Evolutionary conservation across 805 yeast species (phyloP).

Genomic region (Pichia gijzeniarum): DNA sequence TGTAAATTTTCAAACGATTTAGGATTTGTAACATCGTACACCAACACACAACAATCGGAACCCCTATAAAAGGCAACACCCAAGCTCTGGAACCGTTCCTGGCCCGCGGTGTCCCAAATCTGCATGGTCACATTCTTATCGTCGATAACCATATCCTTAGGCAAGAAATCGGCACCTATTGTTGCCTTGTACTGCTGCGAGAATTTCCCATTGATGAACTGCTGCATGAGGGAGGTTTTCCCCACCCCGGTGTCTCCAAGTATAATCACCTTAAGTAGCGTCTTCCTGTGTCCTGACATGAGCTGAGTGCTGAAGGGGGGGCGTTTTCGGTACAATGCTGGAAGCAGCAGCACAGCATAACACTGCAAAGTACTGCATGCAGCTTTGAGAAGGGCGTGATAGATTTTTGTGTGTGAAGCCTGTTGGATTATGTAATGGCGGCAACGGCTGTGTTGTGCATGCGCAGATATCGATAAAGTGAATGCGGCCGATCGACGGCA

Average conservation of each 20-base stretch:
- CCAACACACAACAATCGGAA: slow-evolving; percentile 95
- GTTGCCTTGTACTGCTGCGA: slow-evolving; percentile 96
- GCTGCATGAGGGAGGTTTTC: slow-evolving; percentile 94
- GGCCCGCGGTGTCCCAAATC: slow-evolving; percentile 99
- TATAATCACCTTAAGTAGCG: slow-evolving; percentile 78
- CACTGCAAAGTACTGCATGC: too few relatives aligned
- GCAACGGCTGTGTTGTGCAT: too few relatives aligned
- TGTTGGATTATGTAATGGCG: too few relatives aligned
- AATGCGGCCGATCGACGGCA: too few relatives aligned
- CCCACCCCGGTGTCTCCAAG: slow-evolving; percentile 98
- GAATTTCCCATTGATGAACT: slow-evolving; percentile 91
- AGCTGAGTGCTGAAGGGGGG: too few relatives aligned
- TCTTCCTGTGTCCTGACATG: slow-evolving; percentile 48
- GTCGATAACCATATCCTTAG: slow-evolving; percentile 84
- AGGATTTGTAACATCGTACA: slow-evolving; percentile 91
- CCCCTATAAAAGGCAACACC: slow-evolving; percentile 98
- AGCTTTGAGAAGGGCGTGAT: too few relatives aligned
- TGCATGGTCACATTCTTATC: slow-evolving; percentile 76
- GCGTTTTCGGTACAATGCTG: too few relatives aligned
- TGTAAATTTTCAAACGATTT: slow-evolving; percentile 86
- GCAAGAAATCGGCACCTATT: slow-evolving; percentile 93
- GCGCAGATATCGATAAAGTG: too few relatives aligned
- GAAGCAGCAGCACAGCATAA: too few relatives aligned
- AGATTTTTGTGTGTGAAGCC: too few relatives aligned
- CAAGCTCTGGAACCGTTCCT: slow-evolving; percentile 91